Evolutionary conservation across 257 asterid species (phyloP).

Genomic region (Oldenlandia corymbosa): DNA sequence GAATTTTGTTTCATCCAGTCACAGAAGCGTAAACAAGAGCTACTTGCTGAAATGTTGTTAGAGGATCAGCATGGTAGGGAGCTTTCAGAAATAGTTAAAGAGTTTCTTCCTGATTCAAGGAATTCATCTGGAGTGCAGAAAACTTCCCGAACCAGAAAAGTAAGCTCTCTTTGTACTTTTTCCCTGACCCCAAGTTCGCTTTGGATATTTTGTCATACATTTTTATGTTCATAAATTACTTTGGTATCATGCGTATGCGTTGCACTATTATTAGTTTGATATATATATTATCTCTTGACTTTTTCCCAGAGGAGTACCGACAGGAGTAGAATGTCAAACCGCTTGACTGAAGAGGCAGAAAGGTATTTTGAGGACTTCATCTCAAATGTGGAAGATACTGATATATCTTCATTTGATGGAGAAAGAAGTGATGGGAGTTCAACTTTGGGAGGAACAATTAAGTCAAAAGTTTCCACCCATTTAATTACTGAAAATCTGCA

Average conservation of each 20-base stretch:
- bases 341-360: slow-evolving; percentile 74
- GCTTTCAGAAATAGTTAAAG: slow-evolving; percentile 38
- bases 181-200: neutral
- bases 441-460: slow-evolving; percentile 47
- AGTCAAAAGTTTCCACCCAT: slow-evolving; percentile 31
- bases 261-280: neutral
- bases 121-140: slow-evolving; percentile 37
- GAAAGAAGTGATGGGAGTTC: slow-evolving; percentile 87
- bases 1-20: slow-evolving; percentile 30
- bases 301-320: slow-evolving; percentile 67
- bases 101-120: slow-evolving; percentile 41
- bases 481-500: slow-evolving; percentile 35
- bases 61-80: slow-evolving; percentile 66
- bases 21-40: slow-evolving; percentile 55
- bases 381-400: slow-evolving; percentile 79
- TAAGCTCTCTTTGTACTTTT: slow-evolving; percentile 14
- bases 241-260: neutral
- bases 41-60: slow-evolving; percentile 49
- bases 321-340: slow-evolving; percentile 44
- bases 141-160: slow-evolving; percentile 58
- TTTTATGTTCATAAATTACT: neutral
- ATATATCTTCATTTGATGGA: slow-evolving; percentile 89
- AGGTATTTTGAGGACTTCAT: slow-evolving; percentile 73
- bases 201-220: too few relatives aligned
- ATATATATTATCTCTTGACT: slow-evolving; percentile 9